Percentiles rank a stretch among this genome's conserved stretches.
These are phyloP conservation scores for Dalbergia cultrata DNA, from an alignment of 306 rosid species.

Conservation along the genomic window DNA sequence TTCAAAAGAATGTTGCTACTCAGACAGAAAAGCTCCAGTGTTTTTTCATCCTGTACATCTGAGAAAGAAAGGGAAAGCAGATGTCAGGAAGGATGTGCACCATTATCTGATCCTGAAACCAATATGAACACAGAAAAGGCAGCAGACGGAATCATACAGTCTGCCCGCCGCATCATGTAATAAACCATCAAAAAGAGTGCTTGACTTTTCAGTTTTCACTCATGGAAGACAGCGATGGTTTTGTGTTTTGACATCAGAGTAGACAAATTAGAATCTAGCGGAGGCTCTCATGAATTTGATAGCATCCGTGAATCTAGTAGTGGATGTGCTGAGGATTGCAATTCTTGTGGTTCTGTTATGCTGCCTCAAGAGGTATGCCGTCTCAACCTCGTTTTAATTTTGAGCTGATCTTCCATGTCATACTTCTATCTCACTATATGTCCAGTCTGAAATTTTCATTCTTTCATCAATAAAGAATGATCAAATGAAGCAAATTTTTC, in stretches of 20 bases:
- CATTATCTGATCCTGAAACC: constrained; percentile 32
- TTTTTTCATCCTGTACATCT: constrained; percentile 43
- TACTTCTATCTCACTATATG: too few relatives aligned
- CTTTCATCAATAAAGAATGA: not conserved
- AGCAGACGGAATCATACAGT: constrained; percentile 47
- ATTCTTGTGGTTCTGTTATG: constrained; percentile 42
- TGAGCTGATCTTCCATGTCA: not conserved
- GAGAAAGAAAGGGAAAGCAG: constrained; percentile 40
- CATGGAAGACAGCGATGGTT: constrained; percentile 51
- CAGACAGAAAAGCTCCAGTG: constrained; percentile 46
- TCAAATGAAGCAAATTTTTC: constrained; percentile 2
- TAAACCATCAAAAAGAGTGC: constrained; percentile 75
- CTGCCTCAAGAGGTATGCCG: constrained; percentile 58
- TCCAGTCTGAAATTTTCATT: too few relatives aligned
- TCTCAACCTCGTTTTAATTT: constrained; percentile 10
- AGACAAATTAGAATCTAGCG: constrained; percentile 48
- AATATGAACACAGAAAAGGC: constrained; percentile 42
- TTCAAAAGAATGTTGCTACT: constrained; percentile 38
- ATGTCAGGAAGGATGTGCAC: constrained; percentile 39
- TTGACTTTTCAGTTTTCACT: constrained; percentile 63
- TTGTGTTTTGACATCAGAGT: constrained; percentile 32
- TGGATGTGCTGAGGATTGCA: constrained; percentile 36
- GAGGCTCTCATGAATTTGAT: constrained; percentile 13
- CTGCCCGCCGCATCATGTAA: constrained; percentile 37
- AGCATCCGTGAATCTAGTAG: constrained; percentile 38